These are phyloP conservation scores for Mangifera indica DNA, from an alignment of 345 rosid genomes.

Conservation along the genomic window DNA sequence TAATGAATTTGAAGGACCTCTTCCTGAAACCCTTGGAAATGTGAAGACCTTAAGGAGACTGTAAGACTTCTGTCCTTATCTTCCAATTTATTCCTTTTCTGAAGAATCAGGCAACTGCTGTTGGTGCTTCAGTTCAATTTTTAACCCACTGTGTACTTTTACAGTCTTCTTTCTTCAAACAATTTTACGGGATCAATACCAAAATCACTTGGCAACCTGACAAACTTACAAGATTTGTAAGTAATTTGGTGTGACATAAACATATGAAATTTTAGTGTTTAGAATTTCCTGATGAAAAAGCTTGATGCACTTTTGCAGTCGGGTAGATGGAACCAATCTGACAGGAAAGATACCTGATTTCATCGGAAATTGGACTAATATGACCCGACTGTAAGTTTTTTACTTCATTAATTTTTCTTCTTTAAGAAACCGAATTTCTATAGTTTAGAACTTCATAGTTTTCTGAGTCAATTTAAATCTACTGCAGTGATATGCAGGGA, in stretches of 20 bases:
- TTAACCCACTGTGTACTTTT: neutral
- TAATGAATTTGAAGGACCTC: conserved; percentile 60
- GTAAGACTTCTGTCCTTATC: conserved; percentile 36
- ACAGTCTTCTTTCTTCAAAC: conserved; percentile 72
- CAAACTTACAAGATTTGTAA: conserved; percentile 73
- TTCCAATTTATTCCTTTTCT: neutral
- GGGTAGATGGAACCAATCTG: conserved; percentile 71
- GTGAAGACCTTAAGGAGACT: conserved; percentile 44
- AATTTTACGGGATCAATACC: conserved; percentile 75
- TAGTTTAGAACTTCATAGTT: neutral
- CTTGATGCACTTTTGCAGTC: conserved; percentile 35
- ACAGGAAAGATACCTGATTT: conserved; percentile 74
- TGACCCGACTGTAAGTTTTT: conserved; percentile 55
- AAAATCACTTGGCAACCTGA: conserved; percentile 56
- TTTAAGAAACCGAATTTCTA: neutral
- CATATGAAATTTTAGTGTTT: neutral
- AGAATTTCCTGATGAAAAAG: neutral
- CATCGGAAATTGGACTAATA: conserved; percentile 75
- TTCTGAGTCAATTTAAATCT: neutral
- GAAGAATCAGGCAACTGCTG: neutral
- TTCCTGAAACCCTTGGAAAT: conserved; percentile 65
- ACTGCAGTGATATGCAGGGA: conserved; percentile 75
- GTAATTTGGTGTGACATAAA: conserved; percentile 20
- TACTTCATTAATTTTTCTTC: neutral
- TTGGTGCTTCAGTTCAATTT: neutral